Evolutionary conservation across 2,329 filamentous ascomycete species (phyloP).

Genomic region (Neodidymelliopsis sp.): DNA sequence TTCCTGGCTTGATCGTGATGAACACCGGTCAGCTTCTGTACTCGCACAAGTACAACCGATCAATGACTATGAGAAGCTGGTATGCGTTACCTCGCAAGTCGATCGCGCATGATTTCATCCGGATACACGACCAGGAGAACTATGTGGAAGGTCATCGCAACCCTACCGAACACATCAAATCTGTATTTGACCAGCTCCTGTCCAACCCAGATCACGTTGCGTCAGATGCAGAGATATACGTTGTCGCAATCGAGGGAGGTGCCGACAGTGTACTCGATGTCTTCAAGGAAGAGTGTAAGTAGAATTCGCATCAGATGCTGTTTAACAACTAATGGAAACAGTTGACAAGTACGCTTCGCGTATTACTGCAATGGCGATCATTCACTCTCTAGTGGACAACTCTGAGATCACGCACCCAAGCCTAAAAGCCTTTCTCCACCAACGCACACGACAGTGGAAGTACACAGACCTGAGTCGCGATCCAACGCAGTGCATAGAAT

Average conservation of each 20-base stretch:
- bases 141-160: slow-evolving; percentile 66
- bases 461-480: slow-evolving; percentile 22
- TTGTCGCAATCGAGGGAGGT: slow-evolving; percentile 75
- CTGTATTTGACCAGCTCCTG: slow-evolving; percentile 72
- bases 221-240: slow-evolving; percentile 65
- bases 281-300: slow-evolving; percentile 64
- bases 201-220: slow-evolving; percentile 53
- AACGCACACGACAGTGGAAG: slow-evolving; percentile 45
- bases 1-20: slow-evolving; percentile 68
- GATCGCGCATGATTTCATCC: slow-evolving; percentile 62
- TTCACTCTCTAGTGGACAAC: slow-evolving; percentile 31
- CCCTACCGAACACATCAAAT: slow-evolving; percentile 67
- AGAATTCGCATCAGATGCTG: neutral
- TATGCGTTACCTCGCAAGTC: slow-evolving; percentile 67
- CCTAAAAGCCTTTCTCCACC: slow-evolving; percentile 41
- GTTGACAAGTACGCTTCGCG: slow-evolving; percentile 35
- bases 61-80: slow-evolving; percentile 68
- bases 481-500: slow-evolving; percentile 32
- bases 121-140: slow-evolving; percentile 65
- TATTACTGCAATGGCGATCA: slow-evolving; percentile 43
- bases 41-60: slow-evolving; percentile 69
- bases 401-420: slow-evolving; percentile 33
- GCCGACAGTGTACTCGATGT: slow-evolving; percentile 66
- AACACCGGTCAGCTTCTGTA: slow-evolving; percentile 82
- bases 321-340: slow-evolving; percentile 21